These are phyloP conservation scores for Rhizopus microsporus DNA, from an alignment of 371 early-diverging fungal genomes.

Conservation along the genomic window DNA sequence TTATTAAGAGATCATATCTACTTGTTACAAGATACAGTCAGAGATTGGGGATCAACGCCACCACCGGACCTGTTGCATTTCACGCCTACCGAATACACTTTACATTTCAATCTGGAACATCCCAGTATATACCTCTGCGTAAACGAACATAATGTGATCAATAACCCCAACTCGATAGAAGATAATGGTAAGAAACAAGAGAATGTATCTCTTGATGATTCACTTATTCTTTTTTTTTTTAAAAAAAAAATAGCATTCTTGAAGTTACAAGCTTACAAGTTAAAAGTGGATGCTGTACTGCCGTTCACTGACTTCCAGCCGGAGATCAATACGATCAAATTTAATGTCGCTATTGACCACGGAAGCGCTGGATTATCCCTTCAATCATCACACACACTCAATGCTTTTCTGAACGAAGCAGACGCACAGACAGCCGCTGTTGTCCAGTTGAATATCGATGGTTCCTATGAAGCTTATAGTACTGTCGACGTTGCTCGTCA, in stretches of 20 bases:
- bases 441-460: conserved; percentile 54
- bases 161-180: conserved; percentile 69
- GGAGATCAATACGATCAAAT: conserved; percentile 56
- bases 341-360: conserved; percentile 61
- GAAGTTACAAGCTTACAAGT: conserved; percentile 47
- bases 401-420: conserved; percentile 64
- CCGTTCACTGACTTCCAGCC: conserved; percentile 67
- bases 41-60: conserved; percentile 71
- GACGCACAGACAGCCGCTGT: conserved; percentile 59
- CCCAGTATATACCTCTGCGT: conserved; percentile 68
- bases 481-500: conserved; percentile 54
- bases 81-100: conserved; percentile 68
- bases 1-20: conserved; percentile 85
- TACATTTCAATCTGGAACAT: conserved; percentile 56
- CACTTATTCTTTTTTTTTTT: not conserved
- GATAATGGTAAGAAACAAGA: conserved; percentile 70
- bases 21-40: conserved; percentile 72
- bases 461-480: conserved; percentile 66
- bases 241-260: conserved; percentile 62
- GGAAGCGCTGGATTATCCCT: conserved; percentile 57
- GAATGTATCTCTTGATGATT: too few relatives aligned
- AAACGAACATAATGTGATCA: conserved; percentile 84
- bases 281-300: conserved; percentile 48
- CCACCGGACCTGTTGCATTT: conserved; percentile 64
- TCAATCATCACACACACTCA: conserved; percentile 72